A percentile compares a stretch with the other conserved stretches of the same genome.
phyloP scores from a whole-genome alignment of 2,329 filamentous ascomycete genomes.

The Fusarium sp. region DNA sequence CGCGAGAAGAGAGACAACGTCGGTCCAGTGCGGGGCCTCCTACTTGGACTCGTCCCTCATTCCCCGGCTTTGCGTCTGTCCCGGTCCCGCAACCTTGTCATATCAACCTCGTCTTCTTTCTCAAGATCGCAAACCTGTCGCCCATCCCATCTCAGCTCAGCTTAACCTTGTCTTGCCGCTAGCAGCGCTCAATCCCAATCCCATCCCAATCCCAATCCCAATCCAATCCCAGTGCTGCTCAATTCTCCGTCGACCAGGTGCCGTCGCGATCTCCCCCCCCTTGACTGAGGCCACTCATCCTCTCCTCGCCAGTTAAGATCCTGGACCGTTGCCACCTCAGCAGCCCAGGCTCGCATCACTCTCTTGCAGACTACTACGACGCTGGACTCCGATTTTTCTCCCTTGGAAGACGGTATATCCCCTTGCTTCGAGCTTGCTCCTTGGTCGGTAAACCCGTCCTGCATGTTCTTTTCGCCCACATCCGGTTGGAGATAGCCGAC shows the following conservation, averaged over 20 bases:
- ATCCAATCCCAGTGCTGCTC: conserved; percentile 1
- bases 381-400: conserved; percentile 10
- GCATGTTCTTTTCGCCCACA: neutral
- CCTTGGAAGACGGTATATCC: conserved; percentile 6
- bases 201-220: neutral
- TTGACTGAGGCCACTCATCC: conserved; percentile 7
- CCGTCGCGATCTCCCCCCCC: conserved; percentile 1
- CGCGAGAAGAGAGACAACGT: conserved; percentile 47
- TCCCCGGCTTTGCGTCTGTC: conserved; percentile 37
- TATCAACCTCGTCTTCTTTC: conserved; percentile 34
- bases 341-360: conserved; percentile 19
- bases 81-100: conserved; percentile 40
- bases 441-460: conserved; percentile 7
- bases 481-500: conserved; percentile 1
- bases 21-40: conserved; percentile 41
- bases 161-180: conserved; percentile 10
- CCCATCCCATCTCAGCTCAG: conserved; percentile 10
- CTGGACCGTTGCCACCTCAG: conserved; percentile 14
- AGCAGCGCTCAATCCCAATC: conserved; percentile 5
- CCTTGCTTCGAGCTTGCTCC: conserved; percentile 8
- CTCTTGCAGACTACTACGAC: conserved; percentile 15
- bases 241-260: neutral
- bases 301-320: conserved; percentile 11
- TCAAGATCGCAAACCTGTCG: conserved; percentile 30
- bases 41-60: conserved; percentile 34